A percentile compares a stretch with the other conserved stretches of the same genome.
Conservation (phyloP, 176 grass and related monocot genomes). For the Bonia amplexicaulis region DNA sequence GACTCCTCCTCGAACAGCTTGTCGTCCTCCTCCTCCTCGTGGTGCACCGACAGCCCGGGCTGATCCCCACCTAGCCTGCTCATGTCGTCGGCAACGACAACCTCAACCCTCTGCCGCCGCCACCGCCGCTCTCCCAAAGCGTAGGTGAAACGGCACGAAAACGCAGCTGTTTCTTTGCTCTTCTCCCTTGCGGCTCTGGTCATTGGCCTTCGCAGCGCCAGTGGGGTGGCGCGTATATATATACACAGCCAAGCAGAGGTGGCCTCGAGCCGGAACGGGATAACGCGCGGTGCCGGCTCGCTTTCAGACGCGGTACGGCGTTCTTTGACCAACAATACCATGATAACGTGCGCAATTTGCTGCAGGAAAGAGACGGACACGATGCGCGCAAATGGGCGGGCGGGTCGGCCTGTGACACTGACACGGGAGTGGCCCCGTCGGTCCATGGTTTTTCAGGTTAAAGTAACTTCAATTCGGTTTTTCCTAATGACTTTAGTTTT, state of each 20-base stretch:
- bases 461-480: too few species aligned
- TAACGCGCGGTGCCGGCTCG: neutral
- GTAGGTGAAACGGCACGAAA: neutral
- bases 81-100: conserved; percentile 4
- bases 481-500: too few species aligned
- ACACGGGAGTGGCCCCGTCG: neutral
- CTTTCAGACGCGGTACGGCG: conserved; percentile 3
- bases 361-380: neutral
- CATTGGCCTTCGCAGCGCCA: neutral
- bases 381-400: neutral
- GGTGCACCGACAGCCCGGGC: neutral
- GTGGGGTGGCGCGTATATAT: neutral
- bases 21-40: conserved; percentile 35
- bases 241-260: neutral
- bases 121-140: neutral
- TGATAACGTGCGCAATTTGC: conserved; percentile 5
- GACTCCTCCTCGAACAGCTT: conserved; percentile 32
- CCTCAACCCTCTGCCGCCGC: neutral
- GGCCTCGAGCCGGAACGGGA: neutral
- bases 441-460: neutral
- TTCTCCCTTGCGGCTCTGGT: neutral
- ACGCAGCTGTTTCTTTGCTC: neutral
- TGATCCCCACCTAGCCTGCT: neutral
- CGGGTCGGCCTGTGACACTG: neutral
- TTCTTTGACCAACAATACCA: neutral